Conservation (phyloP, 1,284 basidiomycete species). For the Cutaneotrichosporon sp. region DNA sequence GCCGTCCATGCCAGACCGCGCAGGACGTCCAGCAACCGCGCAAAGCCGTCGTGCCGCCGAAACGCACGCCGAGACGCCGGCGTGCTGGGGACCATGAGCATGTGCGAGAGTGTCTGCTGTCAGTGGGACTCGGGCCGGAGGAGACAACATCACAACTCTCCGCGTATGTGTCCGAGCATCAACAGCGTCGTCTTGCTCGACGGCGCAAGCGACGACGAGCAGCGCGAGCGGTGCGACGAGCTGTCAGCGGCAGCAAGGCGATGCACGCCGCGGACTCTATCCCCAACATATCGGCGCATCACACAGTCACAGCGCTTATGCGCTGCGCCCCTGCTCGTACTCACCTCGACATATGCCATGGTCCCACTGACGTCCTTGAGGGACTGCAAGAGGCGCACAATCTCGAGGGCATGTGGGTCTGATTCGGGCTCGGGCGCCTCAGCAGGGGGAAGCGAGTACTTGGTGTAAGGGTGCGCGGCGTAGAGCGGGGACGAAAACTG, state of each 20-base stretch:
- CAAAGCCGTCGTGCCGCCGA: slow-evolving; percentile 30
- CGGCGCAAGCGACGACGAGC: too few relatives aligned
- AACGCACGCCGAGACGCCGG: slow-evolving; percentile 27
- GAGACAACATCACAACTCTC: too few relatives aligned
- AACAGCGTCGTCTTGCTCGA: too few relatives aligned
- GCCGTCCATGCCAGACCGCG: slow-evolving; percentile 23
- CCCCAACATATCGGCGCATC: too few relatives aligned
- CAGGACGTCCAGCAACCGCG: slow-evolving; percentile 22
- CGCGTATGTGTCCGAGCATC: background rate
- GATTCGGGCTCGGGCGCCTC: slow-evolving; percentile 27
- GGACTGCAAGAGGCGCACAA: slow-evolving; percentile 25
- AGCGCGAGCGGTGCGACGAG: too few relatives aligned
- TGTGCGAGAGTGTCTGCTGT: slow-evolving; percentile 34
- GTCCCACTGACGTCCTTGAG: slow-evolving; percentile 20
- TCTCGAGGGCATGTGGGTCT: slow-evolving; percentile 27
- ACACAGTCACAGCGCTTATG: background rate
- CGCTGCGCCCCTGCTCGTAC: too few relatives aligned
- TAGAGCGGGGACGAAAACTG: background rate
- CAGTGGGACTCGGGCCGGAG: too few relatives aligned
- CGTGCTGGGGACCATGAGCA: slow-evolving; percentile 25
- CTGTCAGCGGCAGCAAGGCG: too few relatives aligned
- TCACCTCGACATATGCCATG: slow-evolving; percentile 41
- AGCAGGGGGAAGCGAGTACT: background rate
- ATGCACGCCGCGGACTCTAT: too few relatives aligned
- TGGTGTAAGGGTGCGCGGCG: too few relatives aligned